These are phyloP conservation scores for Mortierella alpina DNA, from an alignment of 192 early-diverging fungal genomes.

Conservation along the genomic window DNA sequence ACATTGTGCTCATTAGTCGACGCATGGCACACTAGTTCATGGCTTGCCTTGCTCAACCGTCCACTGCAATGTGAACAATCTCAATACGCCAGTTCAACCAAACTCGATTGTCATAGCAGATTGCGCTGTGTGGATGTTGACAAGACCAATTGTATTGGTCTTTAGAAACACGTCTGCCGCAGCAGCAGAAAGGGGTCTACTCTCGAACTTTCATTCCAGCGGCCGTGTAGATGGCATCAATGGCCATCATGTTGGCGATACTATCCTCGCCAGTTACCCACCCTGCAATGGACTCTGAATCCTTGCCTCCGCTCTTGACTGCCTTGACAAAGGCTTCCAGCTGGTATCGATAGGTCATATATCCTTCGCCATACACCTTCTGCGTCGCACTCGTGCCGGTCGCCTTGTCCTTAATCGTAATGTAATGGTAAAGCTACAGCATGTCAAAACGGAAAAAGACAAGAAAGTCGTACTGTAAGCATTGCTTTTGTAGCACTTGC, in stretches of 20 bases:
- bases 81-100: no score
- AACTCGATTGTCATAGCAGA: neutral
- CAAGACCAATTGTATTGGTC: neutral
- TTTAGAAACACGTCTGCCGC: neutral
- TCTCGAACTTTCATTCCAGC: conserved; percentile 34
- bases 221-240: conserved; percentile 31
- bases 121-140: neutral
- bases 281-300: conserved; percentile 18
- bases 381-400: conserved; percentile 38
- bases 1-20: no score
- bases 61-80: no score
- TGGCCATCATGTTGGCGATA: conserved; percentile 32
- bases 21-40: no score
- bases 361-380: conserved; percentile 41
- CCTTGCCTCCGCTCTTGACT: conserved; percentile 21
- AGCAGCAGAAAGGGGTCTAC: conserved; percentile 1
- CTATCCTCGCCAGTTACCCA: conserved; percentile 49
- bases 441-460: neutral
- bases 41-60: no score
- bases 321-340: conserved; percentile 50
- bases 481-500: neutral
- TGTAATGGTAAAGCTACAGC: conserved; percentile 42
- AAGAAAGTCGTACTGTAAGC: no score
- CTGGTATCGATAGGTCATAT: conserved; percentile 42
- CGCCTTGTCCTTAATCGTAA: conserved; percentile 41